Conservation (phyloP, 441 rosid species). For the Rhodomyrtus psidioides region DNA sequence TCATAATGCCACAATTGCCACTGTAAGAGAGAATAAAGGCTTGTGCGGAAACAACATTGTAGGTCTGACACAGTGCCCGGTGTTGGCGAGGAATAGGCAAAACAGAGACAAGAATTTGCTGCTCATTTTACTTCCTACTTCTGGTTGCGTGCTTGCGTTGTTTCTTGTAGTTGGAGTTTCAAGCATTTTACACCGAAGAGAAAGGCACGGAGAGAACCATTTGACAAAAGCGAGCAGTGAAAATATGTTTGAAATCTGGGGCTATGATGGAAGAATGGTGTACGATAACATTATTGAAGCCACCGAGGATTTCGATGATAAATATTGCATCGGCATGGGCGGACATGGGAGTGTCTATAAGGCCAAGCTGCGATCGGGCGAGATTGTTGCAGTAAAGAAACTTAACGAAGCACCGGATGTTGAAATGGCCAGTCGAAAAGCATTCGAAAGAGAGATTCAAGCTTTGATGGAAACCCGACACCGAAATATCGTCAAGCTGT, state of each 20-base stretch:
- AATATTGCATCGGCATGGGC: not conserved
- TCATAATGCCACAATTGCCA: slow-evolving; percentile 6
- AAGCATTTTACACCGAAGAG: not conserved
- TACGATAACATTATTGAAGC: not conserved
- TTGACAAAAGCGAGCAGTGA: not conserved
- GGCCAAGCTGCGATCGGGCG: not conserved
- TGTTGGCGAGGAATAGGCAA: not conserved
- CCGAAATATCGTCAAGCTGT: slow-evolving; percentile 23
- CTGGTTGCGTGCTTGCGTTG: not conserved
- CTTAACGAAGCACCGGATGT: not conserved
- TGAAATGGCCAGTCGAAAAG: not conserved
- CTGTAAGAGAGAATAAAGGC: slow-evolving; percentile 14
- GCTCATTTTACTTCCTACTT: not conserved
- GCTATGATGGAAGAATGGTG: not conserved
- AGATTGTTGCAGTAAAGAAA: slow-evolving; percentile 21
- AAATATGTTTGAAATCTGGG: not conserved
- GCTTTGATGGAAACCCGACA: slow-evolving; percentile 21
- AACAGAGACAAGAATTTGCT: not conserved
- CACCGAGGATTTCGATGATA: not conserved
- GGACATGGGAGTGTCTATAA: not conserved
- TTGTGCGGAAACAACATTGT: slow-evolving; percentile 18
- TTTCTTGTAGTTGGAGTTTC: not conserved
- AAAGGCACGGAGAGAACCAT: not conserved
- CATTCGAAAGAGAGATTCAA: slow-evolving; percentile 8
- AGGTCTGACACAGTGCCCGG: not conserved